A percentile compares a stretch with the other conserved stretches of the same genome.
Evolutionary conservation across 768 basidiomycete genomes (phyloP).

Genomic region (Trametes coccinea): DNA sequence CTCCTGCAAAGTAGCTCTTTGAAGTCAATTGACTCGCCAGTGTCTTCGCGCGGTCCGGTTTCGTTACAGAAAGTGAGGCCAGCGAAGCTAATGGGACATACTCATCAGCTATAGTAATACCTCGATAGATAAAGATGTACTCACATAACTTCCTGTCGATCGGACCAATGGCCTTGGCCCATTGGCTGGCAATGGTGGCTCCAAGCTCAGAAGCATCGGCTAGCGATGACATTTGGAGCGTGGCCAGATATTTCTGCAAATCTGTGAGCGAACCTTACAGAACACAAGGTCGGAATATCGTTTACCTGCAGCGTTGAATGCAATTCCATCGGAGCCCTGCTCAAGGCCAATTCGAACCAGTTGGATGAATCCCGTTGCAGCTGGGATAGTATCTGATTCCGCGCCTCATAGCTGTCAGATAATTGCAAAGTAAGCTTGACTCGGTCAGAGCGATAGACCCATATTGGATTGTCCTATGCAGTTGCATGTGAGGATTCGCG

Average conservation of each 20-base stretch:
- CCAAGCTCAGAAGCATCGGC: slow-evolving; percentile 85
- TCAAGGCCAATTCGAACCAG: slow-evolving; percentile 88
- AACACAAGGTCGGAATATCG: background rate
- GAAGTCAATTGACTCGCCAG: slow-evolving; percentile 85
- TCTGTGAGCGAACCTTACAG: background rate
- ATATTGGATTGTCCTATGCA: slow-evolving; percentile 80
- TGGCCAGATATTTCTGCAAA: slow-evolving; percentile 80
- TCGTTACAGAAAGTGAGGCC: slow-evolving; percentile 57
- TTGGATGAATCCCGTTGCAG: slow-evolving; percentile 70
- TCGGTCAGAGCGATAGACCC: slow-evolving; percentile 80
- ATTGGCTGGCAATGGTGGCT: slow-evolving; percentile 84
- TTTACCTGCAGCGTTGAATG: slow-evolving; percentile 87
- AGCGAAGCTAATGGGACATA: slow-evolving; percentile 48
- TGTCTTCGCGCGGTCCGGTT: slow-evolving; percentile 78
- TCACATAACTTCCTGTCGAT: slow-evolving; percentile 74
- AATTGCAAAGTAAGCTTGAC: slow-evolving; percentile 74
- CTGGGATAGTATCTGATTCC: slow-evolving; percentile 80
- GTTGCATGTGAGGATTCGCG: background rate
- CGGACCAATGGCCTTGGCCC: slow-evolving; percentile 78
- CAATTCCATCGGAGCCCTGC: slow-evolving; percentile 87
- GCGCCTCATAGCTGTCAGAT: slow-evolving; percentile 80
- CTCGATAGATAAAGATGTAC: slow-evolving; percentile 26
- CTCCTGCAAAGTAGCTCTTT: slow-evolving; percentile 88
- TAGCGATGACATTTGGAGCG: slow-evolving; percentile 67
- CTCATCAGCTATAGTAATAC: background rate